Evolutionary conservation across 2,329 filamentous ascomycete genomes (phyloP).

Genomic region (Samsoniella hepiali): DNA sequence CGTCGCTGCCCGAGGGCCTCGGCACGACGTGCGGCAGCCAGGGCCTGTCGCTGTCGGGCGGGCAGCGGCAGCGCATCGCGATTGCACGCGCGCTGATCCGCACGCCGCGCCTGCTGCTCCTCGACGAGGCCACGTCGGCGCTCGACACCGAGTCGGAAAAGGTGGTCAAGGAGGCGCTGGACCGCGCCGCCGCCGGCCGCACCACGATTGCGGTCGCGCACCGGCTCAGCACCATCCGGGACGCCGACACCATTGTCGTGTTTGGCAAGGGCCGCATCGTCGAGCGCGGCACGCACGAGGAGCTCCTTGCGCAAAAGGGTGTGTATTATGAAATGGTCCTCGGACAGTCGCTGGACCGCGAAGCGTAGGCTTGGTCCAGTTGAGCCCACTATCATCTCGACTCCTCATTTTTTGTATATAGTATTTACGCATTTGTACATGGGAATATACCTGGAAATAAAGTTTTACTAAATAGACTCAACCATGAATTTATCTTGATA

Average conservation of each 20-base stretch:
- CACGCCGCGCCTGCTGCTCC: constrained; percentile 61
- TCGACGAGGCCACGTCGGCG: constrained; percentile 68
- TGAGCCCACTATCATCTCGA: not conserved
- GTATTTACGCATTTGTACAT: too few relatives aligned
- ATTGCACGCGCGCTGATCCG: constrained; percentile 70
- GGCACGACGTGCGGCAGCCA: constrained; percentile 62
- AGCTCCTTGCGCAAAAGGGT: constrained; percentile 49
- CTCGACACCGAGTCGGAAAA: constrained; percentile 66
- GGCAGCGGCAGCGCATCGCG: constrained; percentile 68
- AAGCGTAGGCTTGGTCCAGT: too few relatives aligned
- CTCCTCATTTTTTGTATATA: not conserved
- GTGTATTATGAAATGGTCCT: constrained; percentile 54
- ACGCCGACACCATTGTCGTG: constrained; percentile 62
- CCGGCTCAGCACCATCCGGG: constrained; percentile 51
- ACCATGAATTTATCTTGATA: too few relatives aligned
- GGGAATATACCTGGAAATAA: too few relatives aligned
- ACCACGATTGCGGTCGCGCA: constrained; percentile 66
- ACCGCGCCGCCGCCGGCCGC: constrained; percentile 38
- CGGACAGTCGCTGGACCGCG: constrained; percentile 40
- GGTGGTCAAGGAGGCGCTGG: constrained; percentile 61
- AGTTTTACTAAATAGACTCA: too few relatives aligned
- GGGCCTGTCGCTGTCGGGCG: constrained; percentile 67
- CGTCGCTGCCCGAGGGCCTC: constrained; percentile 57
- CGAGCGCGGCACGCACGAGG: constrained; percentile 59
- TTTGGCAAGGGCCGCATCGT: constrained; percentile 47